Conservation (phyloP, 305 asterid genomes). For the Solanum hybrid region DNA sequence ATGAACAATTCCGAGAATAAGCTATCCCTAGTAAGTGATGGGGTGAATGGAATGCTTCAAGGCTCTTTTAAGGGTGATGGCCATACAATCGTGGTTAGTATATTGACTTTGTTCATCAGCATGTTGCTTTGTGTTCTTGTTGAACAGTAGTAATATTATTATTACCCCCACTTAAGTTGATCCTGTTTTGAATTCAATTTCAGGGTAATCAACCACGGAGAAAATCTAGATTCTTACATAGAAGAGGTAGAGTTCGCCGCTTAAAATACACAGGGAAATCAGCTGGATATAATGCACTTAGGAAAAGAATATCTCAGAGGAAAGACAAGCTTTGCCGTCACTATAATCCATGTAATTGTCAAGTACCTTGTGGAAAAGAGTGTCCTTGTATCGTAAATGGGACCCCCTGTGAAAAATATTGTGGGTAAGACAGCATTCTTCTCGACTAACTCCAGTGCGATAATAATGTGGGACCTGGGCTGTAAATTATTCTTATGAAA, state of each 20-base stretch:
- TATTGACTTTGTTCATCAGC: neutral
- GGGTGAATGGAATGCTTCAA: constrained; percentile 31
- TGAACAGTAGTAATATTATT: constrained; percentile 10
- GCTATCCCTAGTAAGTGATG: constrained; percentile 38
- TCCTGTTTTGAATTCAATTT: constrained; percentile 17
- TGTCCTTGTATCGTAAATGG: constrained; percentile 81
- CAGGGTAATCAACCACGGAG: constrained; percentile 75
- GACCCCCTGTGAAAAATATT: constrained; percentile 87
- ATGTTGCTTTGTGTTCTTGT: constrained; percentile 10
- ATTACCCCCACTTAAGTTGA: neutral
- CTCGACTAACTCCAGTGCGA: neutral
- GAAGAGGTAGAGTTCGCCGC: constrained; percentile 90
- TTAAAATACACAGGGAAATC: constrained; percentile 86
- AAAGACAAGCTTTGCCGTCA: constrained; percentile 91
- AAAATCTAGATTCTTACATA: constrained; percentile 75
- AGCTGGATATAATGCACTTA: constrained; percentile 76
- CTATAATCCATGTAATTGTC: constrained; percentile 90
- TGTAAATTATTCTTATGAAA: neutral
- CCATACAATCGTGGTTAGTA: constrained; percentile 48
- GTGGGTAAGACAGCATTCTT: constrained; percentile 60
- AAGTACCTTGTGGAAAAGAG: constrained; percentile 83
- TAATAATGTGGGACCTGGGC: neutral
- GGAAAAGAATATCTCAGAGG: constrained; percentile 82
- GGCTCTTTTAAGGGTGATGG: constrained; percentile 58
- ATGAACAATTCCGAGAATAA: constrained; percentile 53